phyloP scores from a whole-genome alignment of 768 basidiomycete species.

The Kockovaella imperatae region DNA sequence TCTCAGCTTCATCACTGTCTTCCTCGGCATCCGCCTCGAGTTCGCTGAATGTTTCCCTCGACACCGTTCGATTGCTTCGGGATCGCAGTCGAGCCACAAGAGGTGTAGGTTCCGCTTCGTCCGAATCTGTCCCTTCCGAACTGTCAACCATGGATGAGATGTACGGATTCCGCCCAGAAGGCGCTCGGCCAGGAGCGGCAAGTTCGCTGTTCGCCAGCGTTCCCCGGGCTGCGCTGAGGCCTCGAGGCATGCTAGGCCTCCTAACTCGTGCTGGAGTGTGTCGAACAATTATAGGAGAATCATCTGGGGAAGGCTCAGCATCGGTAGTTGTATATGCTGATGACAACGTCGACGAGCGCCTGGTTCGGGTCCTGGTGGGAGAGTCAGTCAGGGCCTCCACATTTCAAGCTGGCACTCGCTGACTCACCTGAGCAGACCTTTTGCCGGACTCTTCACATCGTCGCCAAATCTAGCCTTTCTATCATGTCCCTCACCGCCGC shows the following conservation, averaged over 20 bases:
- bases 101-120: constrained; percentile 7
- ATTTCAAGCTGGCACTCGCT: no score
- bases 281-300: constrained; percentile 1
- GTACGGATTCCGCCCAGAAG: no score
- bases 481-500: constrained; percentile 8
- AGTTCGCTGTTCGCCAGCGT: no score
- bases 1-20: constrained; percentile 8
- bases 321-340: constrained; percentile 36
- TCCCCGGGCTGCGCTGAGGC: not conserved
- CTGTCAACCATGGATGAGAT: not conserved
- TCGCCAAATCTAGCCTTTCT: constrained; percentile 33
- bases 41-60: constrained; percentile 16
- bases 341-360: constrained; percentile 27
- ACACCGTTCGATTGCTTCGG: constrained; percentile 4
- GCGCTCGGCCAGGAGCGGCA: no score
- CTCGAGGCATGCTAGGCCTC: not conserved
- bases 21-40: constrained; percentile 26
- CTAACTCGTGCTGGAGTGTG: constrained; percentile 8
- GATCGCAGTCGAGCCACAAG: constrained; percentile 11
- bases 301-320: constrained; percentile 2
- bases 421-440: constrained; percentile 15
- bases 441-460: constrained; percentile 31
- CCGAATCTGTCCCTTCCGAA: constrained; percentile 3
- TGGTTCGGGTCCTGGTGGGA: constrained; percentile 2
- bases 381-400: not conserved